A percentile compares a stretch with the other conserved stretches of the same genome.
These are phyloP conservation scores for Zasmidium cellare DNA, from an alignment of 2,329 filamentous ascomycete genomes.

Conservation along the genomic window DNA sequence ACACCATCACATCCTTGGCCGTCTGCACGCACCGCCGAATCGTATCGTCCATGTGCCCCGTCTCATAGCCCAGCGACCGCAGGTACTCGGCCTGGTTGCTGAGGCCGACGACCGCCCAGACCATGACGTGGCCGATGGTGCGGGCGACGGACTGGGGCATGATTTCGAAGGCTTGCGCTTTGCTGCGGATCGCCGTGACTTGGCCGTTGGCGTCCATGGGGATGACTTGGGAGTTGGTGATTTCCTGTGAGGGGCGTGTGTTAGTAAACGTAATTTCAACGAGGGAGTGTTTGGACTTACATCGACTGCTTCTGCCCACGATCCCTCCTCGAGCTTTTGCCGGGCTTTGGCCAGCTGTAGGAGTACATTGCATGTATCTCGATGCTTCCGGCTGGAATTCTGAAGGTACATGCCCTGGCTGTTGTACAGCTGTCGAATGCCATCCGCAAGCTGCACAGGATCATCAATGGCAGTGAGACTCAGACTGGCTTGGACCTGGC, in stretches of 20 bases:
- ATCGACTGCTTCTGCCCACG: slow-evolving; percentile 64
- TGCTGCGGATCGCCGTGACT: slow-evolving; percentile 73
- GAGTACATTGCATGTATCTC: slow-evolving; percentile 60
- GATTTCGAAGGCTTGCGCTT: slow-evolving; percentile 76
- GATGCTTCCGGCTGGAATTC: slow-evolving; percentile 59
- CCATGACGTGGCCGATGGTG: slow-evolving; percentile 85
- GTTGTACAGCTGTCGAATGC: slow-evolving; percentile 64
- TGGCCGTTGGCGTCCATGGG: slow-evolving; percentile 75
- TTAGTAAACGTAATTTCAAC: not conserved
- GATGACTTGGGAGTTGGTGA: slow-evolving; percentile 73
- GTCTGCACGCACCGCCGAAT: slow-evolving; percentile 73
- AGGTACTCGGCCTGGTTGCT: slow-evolving; percentile 74
- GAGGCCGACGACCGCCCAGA: slow-evolving; percentile 91
- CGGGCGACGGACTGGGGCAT: slow-evolving; percentile 79
- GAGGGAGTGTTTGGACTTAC: slow-evolving; percentile 47
- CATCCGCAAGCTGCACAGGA: slow-evolving; percentile 61
- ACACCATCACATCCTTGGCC: slow-evolving; percentile 88
- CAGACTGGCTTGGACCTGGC: slow-evolving; percentile 55
- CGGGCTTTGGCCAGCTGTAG: slow-evolving; percentile 63
- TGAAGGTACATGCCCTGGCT: slow-evolving; percentile 60
- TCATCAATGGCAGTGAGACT: slow-evolving; percentile 69
- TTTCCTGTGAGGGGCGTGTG: slow-evolving; percentile 43
- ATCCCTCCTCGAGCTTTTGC: slow-evolving; percentile 56
- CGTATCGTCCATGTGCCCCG: slow-evolving; percentile 52
- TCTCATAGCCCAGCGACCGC: slow-evolving; percentile 68